These are phyloP conservation scores for Hymenoscyphus occultus DNA, from an alignment of 2,329 filamentous ascomycete genomes.

Conservation along the genomic window DNA sequence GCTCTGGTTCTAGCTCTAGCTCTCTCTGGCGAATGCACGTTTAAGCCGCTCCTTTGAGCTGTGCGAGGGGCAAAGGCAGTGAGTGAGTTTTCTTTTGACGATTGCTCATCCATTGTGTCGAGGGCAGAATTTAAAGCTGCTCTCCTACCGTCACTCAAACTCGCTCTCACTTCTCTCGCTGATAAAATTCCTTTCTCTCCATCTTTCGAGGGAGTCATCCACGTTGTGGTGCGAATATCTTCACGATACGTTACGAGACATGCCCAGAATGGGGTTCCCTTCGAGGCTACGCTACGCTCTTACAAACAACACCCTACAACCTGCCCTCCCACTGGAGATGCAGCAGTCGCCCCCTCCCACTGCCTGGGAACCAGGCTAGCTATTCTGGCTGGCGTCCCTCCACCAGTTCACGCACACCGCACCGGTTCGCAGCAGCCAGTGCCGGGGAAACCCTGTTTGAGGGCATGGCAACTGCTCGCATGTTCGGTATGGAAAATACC, in stretches of 20 bases:
- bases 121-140: conserved; percentile 8
- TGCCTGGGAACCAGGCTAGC: conserved; percentile 11
- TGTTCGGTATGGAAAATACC: conserved; percentile 1
- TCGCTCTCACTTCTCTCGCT: background rate
- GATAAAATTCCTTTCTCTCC: background rate
- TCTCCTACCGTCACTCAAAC: background rate
- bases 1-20: background rate
- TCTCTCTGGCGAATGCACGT: conserved; percentile 9
- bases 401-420: conserved; percentile 33
- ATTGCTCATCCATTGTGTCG: conserved; percentile 9
- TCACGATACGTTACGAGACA: conserved; percentile 18
- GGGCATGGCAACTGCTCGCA: background rate
- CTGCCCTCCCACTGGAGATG: background rate
- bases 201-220: background rate
- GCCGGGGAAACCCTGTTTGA: conserved; percentile 2
- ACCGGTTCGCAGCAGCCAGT: conserved; percentile 20
- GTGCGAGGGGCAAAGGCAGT: background rate
- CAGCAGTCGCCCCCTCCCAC: background rate
- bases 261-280: conserved; percentile 19
- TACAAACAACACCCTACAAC: conserved; percentile 25
- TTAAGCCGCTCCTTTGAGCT: conserved; percentile 9
- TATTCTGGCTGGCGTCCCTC: conserved; percentile 20
- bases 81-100: background rate
- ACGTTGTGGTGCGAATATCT: background rate
- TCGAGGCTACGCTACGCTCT: conserved; percentile 26